phyloP scores from a whole-genome alignment of 108 stramenopile genomes.

The Nitzschia putrida region DNA sequence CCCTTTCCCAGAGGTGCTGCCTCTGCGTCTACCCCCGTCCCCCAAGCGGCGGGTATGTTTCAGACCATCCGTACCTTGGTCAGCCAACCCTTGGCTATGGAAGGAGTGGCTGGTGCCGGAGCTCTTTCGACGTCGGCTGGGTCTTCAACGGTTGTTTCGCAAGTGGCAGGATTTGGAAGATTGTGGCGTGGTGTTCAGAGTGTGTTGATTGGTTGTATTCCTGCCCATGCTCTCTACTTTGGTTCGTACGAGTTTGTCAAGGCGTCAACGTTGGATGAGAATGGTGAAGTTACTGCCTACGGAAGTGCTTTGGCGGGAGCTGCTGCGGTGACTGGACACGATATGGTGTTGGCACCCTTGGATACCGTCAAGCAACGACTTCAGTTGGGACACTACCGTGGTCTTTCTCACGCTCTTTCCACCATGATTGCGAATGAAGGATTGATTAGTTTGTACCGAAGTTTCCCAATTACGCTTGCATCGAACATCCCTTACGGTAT shows the following conservation, averaged over 20 bases:
- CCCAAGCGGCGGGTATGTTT: constrained; percentile 30
- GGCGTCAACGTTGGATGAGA: constrained; percentile 28
- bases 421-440: constrained; percentile 73
- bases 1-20: not conserved
- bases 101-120: constrained; percentile 9
- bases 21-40: not conserved
- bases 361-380: constrained; percentile 98
- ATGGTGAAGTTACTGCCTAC: constrained; percentile 34
- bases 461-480: constrained; percentile 91
- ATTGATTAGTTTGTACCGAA: constrained; percentile 73
- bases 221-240: constrained; percentile 98
- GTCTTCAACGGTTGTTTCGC: too few species aligned
- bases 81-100: constrained; percentile 33
- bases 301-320: constrained; percentile 84
- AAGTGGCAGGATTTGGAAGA: constrained; percentile 50
- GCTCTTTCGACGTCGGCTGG: not conserved
- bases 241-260: constrained; percentile 91
- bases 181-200: constrained; percentile 97
- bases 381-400: constrained; percentile 95
- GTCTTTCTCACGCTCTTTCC: constrained; percentile 53
- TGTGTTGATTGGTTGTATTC: constrained; percentile 93
- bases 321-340: constrained; percentile 87
- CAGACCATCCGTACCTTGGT: constrained; percentile 55
- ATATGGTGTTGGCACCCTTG: constrained; percentile 94
- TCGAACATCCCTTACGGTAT: constrained; percentile 98